phyloP scores from a whole-genome alignment of 257 asterid genomes.

The Nicotiana otophora region DNA sequence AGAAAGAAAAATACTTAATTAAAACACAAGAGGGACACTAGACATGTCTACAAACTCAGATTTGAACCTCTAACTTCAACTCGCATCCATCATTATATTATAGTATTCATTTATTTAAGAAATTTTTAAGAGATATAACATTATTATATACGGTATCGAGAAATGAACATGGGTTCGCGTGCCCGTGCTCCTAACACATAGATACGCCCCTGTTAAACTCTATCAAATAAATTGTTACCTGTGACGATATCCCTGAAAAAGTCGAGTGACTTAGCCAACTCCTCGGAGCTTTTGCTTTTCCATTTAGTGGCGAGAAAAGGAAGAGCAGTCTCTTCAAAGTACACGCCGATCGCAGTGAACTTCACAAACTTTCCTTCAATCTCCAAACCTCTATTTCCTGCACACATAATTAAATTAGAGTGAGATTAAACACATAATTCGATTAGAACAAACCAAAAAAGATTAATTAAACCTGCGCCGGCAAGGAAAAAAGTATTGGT shows the following conservation, averaged over 20 bases:
- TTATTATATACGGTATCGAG: too few species aligned
- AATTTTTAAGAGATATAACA: too few species aligned
- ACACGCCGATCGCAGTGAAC: slow-evolving; percentile 80
- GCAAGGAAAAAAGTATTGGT: slow-evolving; percentile 54
- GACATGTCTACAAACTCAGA: too few species aligned
- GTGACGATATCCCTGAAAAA: slow-evolving; percentile 64
- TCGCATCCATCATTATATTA: too few species aligned
- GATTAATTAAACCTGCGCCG: slow-evolving; percentile 60
- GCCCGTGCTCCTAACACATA: too few species aligned
- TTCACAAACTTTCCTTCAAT: slow-evolving; percentile 62
- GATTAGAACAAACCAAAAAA: too few species aligned
- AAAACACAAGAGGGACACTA: too few species aligned
- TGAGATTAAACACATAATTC: neutral
- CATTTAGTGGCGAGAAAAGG: slow-evolving; percentile 62
- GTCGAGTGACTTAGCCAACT: slow-evolving; percentile 53
- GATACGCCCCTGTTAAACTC: too few species aligned
- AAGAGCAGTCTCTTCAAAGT: slow-evolving; percentile 55
- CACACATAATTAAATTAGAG: neutral
- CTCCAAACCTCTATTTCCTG: slow-evolving; percentile 73
- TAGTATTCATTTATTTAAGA: too few species aligned
- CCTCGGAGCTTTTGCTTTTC: slow-evolving; percentile 65
- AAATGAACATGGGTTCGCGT: too few species aligned
- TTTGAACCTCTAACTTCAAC: too few species aligned
- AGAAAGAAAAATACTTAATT: too few species aligned
- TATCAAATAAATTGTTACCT: slow-evolving; percentile 27